Percentiles rank a stretch among this genome's conserved stretches.
phyloP scores from a whole-genome alignment of 495 filamentous ascomycete species.

The Xylaria palmicola region DNA sequence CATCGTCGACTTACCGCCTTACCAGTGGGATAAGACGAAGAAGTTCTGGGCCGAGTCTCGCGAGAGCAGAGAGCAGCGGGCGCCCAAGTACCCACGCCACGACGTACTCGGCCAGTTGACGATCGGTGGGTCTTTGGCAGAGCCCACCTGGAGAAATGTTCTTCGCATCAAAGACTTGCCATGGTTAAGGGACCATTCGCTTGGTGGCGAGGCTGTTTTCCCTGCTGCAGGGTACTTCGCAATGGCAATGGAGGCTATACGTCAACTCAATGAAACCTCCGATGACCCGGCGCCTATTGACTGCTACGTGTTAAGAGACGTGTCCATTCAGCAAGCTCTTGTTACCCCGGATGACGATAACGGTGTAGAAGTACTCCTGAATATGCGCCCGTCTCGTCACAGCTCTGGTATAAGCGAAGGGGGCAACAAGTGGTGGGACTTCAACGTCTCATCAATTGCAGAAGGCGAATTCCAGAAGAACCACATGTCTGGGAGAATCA shows the following conservation, averaged over 20 bases:
- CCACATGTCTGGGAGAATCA: background rate
- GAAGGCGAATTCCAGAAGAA: background rate
- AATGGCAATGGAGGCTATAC: background rate
- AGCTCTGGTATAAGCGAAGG: no score
- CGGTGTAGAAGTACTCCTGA: background rate
- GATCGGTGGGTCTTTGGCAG: slow-evolving; percentile 12
- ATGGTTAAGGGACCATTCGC: background rate
- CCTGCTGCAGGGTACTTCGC: background rate
- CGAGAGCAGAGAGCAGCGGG: slow-evolving; percentile 20
- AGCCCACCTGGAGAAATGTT: background rate
- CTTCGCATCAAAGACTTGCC: background rate
- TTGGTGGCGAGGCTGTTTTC: background rate
- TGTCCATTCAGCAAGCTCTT: background rate
- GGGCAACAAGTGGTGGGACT: background rate
- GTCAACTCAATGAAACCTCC: background rate
- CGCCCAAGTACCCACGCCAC: slow-evolving; percentile 31
- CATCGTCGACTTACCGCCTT: slow-evolving; percentile 27
- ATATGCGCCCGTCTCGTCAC: background rate
- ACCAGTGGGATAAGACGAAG: slow-evolving; percentile 46
- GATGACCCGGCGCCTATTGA: background rate
- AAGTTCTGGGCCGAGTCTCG: slow-evolving; percentile 44
- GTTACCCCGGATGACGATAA: background rate
- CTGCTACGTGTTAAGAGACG: background rate
- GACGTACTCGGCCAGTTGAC: slow-evolving; percentile 51
- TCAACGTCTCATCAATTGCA: background rate